Conservation (phyloP, 1,284 basidiomycete genomes). For the Meira nashicola region DNA sequence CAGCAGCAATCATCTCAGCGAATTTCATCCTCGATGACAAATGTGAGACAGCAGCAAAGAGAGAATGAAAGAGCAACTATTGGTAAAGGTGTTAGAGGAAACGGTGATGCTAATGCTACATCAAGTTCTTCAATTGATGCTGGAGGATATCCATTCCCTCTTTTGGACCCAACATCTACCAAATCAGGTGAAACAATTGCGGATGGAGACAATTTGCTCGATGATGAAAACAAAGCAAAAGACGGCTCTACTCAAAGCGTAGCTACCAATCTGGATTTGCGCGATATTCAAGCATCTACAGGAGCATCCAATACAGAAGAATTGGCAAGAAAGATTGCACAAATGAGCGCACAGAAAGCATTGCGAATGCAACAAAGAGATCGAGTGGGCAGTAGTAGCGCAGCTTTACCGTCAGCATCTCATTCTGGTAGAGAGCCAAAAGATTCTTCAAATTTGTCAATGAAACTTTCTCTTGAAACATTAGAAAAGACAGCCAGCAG, state of each 20-base stretch:
- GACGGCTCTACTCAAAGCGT: not conserved
- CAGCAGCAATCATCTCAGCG: too few species aligned
- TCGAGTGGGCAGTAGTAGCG: too few species aligned
- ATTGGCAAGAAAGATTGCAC: conserved; percentile 7
- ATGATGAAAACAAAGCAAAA: not conserved
- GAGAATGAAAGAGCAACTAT: too few species aligned
- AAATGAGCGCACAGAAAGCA: conserved; percentile 7
- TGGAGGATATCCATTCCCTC: too few species aligned
- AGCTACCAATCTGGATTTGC: not conserved
- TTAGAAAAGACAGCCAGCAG: too few species aligned
- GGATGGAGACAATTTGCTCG: conserved; percentile 17
- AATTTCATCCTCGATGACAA: too few species aligned
- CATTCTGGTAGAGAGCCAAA: not conserved
- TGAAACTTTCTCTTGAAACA: not conserved
- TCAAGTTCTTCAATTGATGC: too few species aligned
- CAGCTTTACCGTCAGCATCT: not conserved
- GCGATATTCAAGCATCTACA: not conserved
- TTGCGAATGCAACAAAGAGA: not conserved
- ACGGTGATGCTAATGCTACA: too few species aligned
- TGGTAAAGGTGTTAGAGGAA: too few species aligned
- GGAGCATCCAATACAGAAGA: conserved; percentile 7
- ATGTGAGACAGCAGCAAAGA: too few species aligned
- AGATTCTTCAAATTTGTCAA: not conserved
- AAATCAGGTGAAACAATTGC: conserved; percentile 4
- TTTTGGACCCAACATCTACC: too few species aligned